A percentile compares a stretch with the other conserved stretches of the same genome.
Conservation (phyloP, 2,329 filamentous ascomycete species). For the Sarocladium oryzae region DNA sequence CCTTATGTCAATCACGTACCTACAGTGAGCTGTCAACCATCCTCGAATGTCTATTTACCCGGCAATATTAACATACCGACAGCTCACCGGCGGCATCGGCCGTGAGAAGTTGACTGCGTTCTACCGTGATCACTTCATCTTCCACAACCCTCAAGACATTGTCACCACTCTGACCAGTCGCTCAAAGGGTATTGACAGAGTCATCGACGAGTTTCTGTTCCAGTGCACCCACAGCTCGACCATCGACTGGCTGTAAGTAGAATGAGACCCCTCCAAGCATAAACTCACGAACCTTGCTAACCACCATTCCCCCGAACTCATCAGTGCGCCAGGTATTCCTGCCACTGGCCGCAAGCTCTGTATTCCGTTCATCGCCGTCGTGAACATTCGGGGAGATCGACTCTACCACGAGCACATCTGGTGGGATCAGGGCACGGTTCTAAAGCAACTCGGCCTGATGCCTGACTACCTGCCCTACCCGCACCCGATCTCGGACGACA, state of each 20-base stretch:
- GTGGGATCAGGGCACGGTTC: conserved; percentile 60
- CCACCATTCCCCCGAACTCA: not conserved
- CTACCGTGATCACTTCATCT: conserved; percentile 70
- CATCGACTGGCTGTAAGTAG: conserved; percentile 63
- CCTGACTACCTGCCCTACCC: conserved; percentile 57
- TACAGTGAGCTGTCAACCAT: conserved; percentile 39
- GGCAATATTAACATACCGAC: not conserved
- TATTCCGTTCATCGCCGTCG: conserved; percentile 55
- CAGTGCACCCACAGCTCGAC: conserved; percentile 54
- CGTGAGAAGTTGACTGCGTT: conserved; percentile 56
- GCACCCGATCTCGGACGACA: conserved; percentile 26
- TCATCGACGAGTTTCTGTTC: conserved; percentile 68
- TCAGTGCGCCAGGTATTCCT: conserved; percentile 45
- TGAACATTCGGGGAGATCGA: conserved; percentile 56
- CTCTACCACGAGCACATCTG: conserved; percentile 61
- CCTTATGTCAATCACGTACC: conserved; percentile 76
- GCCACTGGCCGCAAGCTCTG: conserved; percentile 46
- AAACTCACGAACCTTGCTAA: not conserved
- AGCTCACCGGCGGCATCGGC: conserved; percentile 63
- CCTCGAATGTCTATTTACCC: not conserved
- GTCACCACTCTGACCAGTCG: conserved; percentile 62
- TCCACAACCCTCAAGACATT: conserved; percentile 62
- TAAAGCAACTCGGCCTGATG: conserved; percentile 51
- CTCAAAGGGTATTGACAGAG: conserved; percentile 63
- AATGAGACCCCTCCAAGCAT: not conserved